Base-by-base conservation (phyloP, 1,284 basidiomycete species). In the Ceratobasidium sp. region DNA sequence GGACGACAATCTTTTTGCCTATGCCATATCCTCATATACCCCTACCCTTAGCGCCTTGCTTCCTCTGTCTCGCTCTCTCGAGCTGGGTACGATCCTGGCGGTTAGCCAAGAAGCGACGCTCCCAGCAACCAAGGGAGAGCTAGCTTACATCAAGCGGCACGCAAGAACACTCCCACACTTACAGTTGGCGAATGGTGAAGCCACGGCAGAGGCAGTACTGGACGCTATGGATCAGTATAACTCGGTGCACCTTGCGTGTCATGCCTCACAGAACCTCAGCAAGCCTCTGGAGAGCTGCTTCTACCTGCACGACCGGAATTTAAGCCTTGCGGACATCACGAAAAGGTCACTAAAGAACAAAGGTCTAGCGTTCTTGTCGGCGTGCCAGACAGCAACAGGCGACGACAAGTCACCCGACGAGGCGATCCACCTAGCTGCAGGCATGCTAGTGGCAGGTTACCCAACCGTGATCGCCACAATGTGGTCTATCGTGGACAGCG, bases 381-480 rank as follows among this genome's bases (percentile, higher is more conserved):
- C 55, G 2, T 72, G 69, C 43, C 69, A 72, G 35, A 64, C 55
- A 41, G 69, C 69, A 5, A 32, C 32, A 3, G 69, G 69, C 0
- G 69, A 72, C 21, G 16, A 28, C 8, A 26, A 14, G 9, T 21
- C 43, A 13, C 30, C 69, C 23, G 69, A 72, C 55, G 69, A 62
- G 41, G 41, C 47, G 18, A 18, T 72, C 16, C 69, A 72, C 62
- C 58, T 72, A 13, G 69, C 69, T 2, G 55, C 69, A 11, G 55
- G 69, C 4, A 41, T 72, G 69, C 69, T 64, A 41, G 38, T 72
- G 58, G 54, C 57, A 26, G 66, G 66, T 5, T 69, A 35, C 46
- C 5, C 6, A 23, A 32, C 26, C 8, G 66, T 69, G 18, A 52
- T 69, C 26, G 66, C 46, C 7, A 69, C 66, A 26, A 69, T 55